Conservation (phyloP, 2,329 filamentous ascomycete genomes). For the Phaeosphaeria sp. region DNA sequence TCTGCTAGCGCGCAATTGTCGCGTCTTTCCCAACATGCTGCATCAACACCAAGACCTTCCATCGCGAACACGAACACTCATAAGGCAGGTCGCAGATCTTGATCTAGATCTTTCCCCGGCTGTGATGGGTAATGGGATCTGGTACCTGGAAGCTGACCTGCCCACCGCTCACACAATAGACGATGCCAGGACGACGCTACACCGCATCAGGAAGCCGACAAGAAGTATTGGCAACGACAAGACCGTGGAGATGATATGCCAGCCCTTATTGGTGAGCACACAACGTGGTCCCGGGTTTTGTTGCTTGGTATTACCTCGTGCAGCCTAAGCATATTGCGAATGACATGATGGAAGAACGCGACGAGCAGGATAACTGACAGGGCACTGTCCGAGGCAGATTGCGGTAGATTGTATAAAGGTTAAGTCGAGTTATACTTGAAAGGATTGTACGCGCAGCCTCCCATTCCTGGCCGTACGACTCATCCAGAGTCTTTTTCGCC, state of each 20-base stretch:
- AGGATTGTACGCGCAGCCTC: not conserved
- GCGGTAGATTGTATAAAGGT: not conserved
- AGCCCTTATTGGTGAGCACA: not conserved
- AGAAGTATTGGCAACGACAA: constrained; percentile 8
- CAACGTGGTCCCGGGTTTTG: not conserved
- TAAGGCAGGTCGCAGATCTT: not conserved
- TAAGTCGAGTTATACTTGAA: not conserved
- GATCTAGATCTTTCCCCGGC: not conserved
- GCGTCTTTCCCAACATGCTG: not conserved
- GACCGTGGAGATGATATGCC: not conserved
- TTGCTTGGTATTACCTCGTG: constrained; percentile 7
- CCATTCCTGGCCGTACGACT: not conserved
- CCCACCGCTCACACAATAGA: not conserved
- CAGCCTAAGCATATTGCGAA: constrained; percentile 2
- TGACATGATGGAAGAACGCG: constrained; percentile 1
- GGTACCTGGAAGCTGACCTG: constrained; percentile 2
- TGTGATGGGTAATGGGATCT: not conserved
- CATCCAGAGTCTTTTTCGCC: not conserved
- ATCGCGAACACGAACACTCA: not conserved
- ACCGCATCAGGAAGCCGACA: constrained; percentile 12
- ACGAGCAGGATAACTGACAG: not conserved
- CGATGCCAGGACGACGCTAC: constrained; percentile 5
- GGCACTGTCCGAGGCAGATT: not conserved
- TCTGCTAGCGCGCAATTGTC: constrained; percentile 1
- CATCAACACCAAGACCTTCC: not conserved